Evolutionary conservation across 2,329 filamentous ascomycete species (phyloP), one percentile per base, ranked within the genome.

Genomic region (Catunica adiposa): DNA sequence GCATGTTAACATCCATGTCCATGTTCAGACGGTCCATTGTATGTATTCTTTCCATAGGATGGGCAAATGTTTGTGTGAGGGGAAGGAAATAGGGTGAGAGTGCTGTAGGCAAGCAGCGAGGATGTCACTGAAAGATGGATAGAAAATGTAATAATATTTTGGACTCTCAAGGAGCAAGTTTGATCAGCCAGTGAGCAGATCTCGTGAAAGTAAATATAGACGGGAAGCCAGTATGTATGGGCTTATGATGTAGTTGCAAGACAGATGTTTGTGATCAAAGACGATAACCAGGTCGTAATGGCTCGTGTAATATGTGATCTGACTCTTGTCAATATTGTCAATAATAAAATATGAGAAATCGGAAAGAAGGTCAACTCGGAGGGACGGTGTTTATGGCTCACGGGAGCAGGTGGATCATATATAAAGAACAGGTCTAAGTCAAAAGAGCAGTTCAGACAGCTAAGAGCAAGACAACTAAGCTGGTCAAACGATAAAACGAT

Each of bases 1-100:
- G 31, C 22, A 51, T n/a, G 37, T 53, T 29, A 26, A 55, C 46
- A 23, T 58, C 38, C 7, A 53, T 51, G 11, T 38, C 38, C 29
- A 50, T 22, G 44, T 51, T 34, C 29, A 51, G 37, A 26, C 11
- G 17, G 38, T 37, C 17, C n/a, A 37, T 29, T 17, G 14, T 29
- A n/a, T n/a, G n/a, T n/a, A n/a, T n/a, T n/a, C n/a, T n/a, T n/a
- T n/a, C n/a, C n/a, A n/a, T n/a, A n/a, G n/a, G n/a, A n/a, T n/a
- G n/a, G n/a, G n/a, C n/a, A 20, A 8, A 48, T n/a, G 11, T 46
- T 25, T 38, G n/a, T 22, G 11, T 34, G 29, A 34, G 29, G 29
- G 11, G 29, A 11, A 34, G 29, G 29, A 34, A 34, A 11, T 5
- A 34, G 5, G 29, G 29, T 34, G 29, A 34, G 29, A 34, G 11